Conservation (phyloP, 306 rosid genomes). For the Mimosa pudica region DNA sequence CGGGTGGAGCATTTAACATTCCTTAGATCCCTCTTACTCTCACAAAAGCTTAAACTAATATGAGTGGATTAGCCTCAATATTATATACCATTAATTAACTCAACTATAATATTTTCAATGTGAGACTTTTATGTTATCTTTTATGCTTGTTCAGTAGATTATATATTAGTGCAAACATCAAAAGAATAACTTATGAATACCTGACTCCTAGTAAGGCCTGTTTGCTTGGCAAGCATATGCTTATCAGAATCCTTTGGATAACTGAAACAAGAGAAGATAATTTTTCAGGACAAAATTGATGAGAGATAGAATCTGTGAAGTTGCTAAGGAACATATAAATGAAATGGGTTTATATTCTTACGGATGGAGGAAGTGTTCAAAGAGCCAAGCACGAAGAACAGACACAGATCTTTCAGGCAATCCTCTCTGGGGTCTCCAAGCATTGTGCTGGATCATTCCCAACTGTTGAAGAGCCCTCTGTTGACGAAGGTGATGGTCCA, state of each 20-base stretch:
- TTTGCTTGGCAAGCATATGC: conserved; percentile 92
- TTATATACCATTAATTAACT: no score
- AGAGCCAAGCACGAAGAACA: conserved; percentile 98
- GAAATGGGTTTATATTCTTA: conserved; percentile 38
- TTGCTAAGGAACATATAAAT: not conserved
- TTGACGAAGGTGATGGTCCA: conserved; percentile 86
- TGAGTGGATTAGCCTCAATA: no score
- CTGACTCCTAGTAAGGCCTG: conserved; percentile 98
- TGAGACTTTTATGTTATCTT: no score
- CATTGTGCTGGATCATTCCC: conserved; percentile 99
- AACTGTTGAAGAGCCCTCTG: conserved; percentile 93
- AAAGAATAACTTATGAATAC: conserved; percentile 37
- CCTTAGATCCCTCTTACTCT: no score
- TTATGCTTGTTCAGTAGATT: no score
- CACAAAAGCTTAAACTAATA: no score
- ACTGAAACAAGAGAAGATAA: conserved; percentile 44
- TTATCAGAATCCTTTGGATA: conserved; percentile 98
- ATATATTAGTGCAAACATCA: not conserved
- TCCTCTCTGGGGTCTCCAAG: conserved; percentile 99
- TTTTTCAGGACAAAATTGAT: conserved; percentile 20
- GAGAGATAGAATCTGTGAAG: not conserved
- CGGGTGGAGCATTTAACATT: no score
- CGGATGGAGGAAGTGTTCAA: conserved; percentile 99
- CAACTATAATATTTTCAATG: no score
- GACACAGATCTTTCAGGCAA: conserved; percentile 96